Evolutionary conservation across 345 rosid genomes (phyloP), one percentile per base, ranked within the genome.

Genomic region (Cochlearia excelsa): DNA sequence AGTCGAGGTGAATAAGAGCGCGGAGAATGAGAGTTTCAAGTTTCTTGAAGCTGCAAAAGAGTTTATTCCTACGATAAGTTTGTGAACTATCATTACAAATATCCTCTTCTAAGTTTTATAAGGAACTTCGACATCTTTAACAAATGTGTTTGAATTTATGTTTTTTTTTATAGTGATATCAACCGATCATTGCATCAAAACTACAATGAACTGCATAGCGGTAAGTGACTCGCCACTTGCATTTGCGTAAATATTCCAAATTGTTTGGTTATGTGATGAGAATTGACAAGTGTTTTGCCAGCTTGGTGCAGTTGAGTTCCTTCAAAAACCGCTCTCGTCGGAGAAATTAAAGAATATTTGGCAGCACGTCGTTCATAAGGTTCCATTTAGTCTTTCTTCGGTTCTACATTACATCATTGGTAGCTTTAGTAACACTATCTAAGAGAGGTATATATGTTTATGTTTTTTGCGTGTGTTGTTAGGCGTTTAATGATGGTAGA

Each of bases 311-410:
- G 97, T 93, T 46, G 99, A 89, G 77, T 93, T 93, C 78, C 95
- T 93, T 37, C 81, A 34, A 46, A 87, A 89, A 74, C 99, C 99
- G 6, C 75, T 93, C 31, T 82, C 80, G 0, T 85, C 84, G 53
- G 97, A 87, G 59, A 93, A 89, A 70, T 73, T 93, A 61, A 78
- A 80, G 77, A 87, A 93, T 56, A 77, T 93, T 64, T 93, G 99
- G 99, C 99, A 93, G 72, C 99, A 93, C 26, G 97, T 93, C 65
- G 90, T 87, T 69, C 97, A 89, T 63, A 89, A 89, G 94, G 99
- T 89, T 56, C 5, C 59, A 3, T 43, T 57, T 65, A 46, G 59
- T 35, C 50, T 68, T 46, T 39, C 46, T 6, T 51, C 30, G 47
- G 33, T 42, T 4, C 7, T 3, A 3, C 7, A 16, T 0, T 37